Evolutionary conservation across 2,329 filamentous ascomycete species (phyloP), one percentile per base, ranked within the genome.

Genomic region (Triangularia verruculosa): DNA sequence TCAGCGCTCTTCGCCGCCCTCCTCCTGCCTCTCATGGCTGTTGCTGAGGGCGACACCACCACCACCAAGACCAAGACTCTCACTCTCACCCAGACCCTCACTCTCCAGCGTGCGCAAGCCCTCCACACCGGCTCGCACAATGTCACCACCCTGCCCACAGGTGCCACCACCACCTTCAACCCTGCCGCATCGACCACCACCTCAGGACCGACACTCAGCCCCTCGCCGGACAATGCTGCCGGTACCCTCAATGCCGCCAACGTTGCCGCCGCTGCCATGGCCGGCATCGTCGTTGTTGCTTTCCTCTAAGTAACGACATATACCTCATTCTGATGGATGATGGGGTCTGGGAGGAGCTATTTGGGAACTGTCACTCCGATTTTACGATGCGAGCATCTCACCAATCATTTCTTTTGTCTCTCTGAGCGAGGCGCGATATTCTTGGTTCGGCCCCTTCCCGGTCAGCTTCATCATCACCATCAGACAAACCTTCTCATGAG

Each of bases 11-110:
- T 82, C 71, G 73, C 82, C 65, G 79, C 80, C 65, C 73, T 78
- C 66, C 72, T 82, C 67, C 78, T 87, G 72, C 84, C 85, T 70
- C 77, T 84, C 60, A 73, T 86, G 71, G 84, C 82, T 64, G 70
- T 83, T 59, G 83, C 83, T 39, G 72, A 78, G 59, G 74, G 73
- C 32, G 70, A 72, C 52, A 78, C 80, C 17, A 82, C 80, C 22
- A 77, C 76, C 56, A 86, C 83, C 17, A 78, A 78, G 25, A 86
- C 83, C 47, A 77, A 78, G 61, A 81, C 79, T 54, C 72, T 83
- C 72, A 84, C 80, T 54, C 79, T 86, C 66, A 79, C 79, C 54
- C 73, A 77, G 71, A 78, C 81, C 32, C 70, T 81, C 71, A 79
- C 77, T 43, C 70, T 78, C 62, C 75, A 74, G 53, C 71, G 74